These are phyloP conservation scores for Breynia disticha DNA, from an alignment of 441 rosid genomes.

Conservation along the genomic window DNA sequence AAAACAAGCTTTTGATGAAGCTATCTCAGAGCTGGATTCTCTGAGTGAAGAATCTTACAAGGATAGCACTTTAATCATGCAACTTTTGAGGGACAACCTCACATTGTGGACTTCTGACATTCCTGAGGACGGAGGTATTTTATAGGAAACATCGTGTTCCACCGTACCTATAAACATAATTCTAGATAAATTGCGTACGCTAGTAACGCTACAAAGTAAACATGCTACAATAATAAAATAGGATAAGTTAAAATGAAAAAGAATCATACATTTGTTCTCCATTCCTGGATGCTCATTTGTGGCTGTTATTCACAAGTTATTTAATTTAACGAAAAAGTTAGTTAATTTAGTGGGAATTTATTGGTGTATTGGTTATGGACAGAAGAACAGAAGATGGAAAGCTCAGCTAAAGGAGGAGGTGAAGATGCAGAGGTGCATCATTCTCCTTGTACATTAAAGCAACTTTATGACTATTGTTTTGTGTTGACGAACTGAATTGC, in stretches of 20 bases:
- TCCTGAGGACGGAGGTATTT: constrained; percentile 22
- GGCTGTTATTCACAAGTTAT: no score
- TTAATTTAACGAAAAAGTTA: neutral
- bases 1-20: constrained; percentile 26
- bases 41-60: constrained; percentile 25
- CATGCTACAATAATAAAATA: no score
- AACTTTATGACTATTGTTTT: no score
- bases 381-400: constrained; percentile 19
- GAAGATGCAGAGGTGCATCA: constrained; percentile 17
- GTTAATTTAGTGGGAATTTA: neutral
- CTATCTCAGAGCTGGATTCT: constrained; percentile 22
- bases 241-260: no score
- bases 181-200: neutral
- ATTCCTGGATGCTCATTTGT: no score
- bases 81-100: constrained; percentile 24
- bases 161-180: neutral
- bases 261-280: no score
- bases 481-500: no score
- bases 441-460: neutral
- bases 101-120: constrained; percentile 22
- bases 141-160: neutral
- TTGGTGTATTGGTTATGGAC: neutral
- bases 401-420: constrained; percentile 10
- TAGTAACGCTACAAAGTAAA: neutral
- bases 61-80: constrained; percentile 25